phyloP scores from a whole-genome alignment of 495 filamentous ascomycete species.

The Halenospora varia region DNA sequence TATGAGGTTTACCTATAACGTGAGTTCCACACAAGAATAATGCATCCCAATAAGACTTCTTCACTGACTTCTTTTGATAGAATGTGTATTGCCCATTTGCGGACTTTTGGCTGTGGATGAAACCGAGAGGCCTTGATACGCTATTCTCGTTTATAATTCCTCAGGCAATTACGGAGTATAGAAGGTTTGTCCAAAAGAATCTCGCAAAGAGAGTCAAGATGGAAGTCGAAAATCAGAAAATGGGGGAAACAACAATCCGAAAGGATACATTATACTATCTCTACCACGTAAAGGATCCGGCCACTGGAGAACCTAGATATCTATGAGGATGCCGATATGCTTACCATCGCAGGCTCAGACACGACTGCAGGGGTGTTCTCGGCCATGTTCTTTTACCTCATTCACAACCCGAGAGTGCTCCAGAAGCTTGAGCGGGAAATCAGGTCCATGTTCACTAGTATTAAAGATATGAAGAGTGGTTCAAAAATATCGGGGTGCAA shows the following conservation, averaged over 20 bases:
- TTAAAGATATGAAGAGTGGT: slow-evolving; percentile 44
- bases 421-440: slow-evolving; percentile 46
- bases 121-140: not conserved
- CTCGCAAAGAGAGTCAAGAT: slow-evolving; percentile 49
- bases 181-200: slow-evolving; percentile 24
- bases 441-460: slow-evolving; percentile 41
- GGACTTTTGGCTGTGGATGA: not conserved
- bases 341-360: slow-evolving; percentile 58
- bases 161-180: not conserved
- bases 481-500: slow-evolving; percentile 27
- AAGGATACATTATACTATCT: slow-evolving; percentile 62
- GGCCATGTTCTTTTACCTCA: slow-evolving; percentile 64
- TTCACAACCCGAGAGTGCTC: slow-evolving; percentile 48
- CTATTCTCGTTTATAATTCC: not conserved
- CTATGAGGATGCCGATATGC: slow-evolving; percentile 66
- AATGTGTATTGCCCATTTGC: not conserved
- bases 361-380: slow-evolving; percentile 62
- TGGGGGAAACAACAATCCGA: slow-evolving; percentile 35
- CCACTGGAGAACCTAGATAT: slow-evolving; percentile 61
- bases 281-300: slow-evolving; percentile 51
- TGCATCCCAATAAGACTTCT: not conserved
- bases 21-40: slow-evolving; percentile 6
- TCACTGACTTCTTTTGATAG: not conserved
- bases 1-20: slow-evolving; percentile 42
- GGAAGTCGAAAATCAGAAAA: slow-evolving; percentile 30